Evolutionary conservation across 2,329 filamentous ascomycete species (phyloP), one percentile per base, ranked within the genome.

Genomic region (Cryphonectria carpinicola): DNA sequence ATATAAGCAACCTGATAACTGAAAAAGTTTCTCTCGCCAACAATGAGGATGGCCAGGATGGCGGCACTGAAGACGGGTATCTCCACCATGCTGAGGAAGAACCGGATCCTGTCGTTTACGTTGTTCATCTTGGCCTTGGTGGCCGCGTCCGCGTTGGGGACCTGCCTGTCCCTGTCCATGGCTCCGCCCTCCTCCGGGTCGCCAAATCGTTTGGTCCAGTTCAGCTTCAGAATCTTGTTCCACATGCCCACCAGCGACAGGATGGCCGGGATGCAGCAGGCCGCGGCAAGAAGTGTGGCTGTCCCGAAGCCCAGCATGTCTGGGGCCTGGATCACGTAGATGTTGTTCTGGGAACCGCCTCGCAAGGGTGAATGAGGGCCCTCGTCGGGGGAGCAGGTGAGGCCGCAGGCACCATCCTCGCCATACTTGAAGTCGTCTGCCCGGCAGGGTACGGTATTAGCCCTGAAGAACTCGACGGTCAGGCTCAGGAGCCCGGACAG

Each of bases 21-120:
- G 74, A 84, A 91, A 73, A 92, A 89, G 74, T 92, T 92, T 43
- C 82, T 82, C 78, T 92, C 90, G 0, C 90, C 90, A 0, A 89
- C 78, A 4, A 89, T 81, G 4, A 92, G 79, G 6, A 92, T 87
- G 1, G 87, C 84, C 0, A 91, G 70, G 0, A 90, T 86, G 1
- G 87, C 87, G 7, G 83, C 86, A 1, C 83, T 84, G 69, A 91
- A 90, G 0, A 92, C 74, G 0, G 88, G 88, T 4, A 90, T 81
- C 69, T 89, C 87, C 1, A 90, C 82, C 46, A 85, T 87, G 19
- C 80, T 84, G 17, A 89, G 80, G 39, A 89, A 87, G 13, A 81
- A 81, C 1, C 83, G 82, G 66, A 91, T 85, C 71, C 84, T 83
- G 8, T 83, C 81, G 62, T 91, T 90, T 52, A 91, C 78, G 4